A percentile compares a stretch with the other conserved stretches of the same genome.
These are phyloP conservation scores for Penicillium hesseltinei DNA, from an alignment of 2,329 filamentous ascomycete genomes.

Conservation along the genomic window DNA sequence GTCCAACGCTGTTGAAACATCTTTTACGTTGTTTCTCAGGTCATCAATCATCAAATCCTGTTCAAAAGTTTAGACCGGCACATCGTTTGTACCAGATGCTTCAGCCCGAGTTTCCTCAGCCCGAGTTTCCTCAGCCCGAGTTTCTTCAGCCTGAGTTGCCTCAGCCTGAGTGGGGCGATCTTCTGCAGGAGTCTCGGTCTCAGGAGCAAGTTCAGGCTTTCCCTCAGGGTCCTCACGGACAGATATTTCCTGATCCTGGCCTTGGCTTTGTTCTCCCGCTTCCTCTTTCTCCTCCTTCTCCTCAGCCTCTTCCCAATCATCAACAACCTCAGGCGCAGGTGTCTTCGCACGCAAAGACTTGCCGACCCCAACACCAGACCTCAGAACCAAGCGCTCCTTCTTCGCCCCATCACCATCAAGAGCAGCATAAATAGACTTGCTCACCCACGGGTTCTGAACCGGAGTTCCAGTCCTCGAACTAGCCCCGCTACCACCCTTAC, in stretches of 20 bases:
- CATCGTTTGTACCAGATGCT: not conserved
- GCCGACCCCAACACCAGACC: conserved; percentile 35
- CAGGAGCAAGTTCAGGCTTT: not conserved
- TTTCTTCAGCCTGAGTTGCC: not conserved
- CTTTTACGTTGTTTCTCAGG: not conserved
- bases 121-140: not conserved
- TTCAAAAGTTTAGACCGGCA: not conserved
- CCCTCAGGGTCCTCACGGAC: conserved; percentile 5
- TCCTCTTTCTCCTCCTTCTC: conserved; percentile 47
- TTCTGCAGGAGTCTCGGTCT: not conserved
- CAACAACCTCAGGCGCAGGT: conserved; percentile 37
- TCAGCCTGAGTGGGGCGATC: not conserved
- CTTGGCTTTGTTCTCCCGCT: conserved; percentile 26
- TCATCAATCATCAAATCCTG: conserved; percentile 5
- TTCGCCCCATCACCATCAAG: conserved; percentile 28
- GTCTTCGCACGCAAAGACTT: conserved; percentile 28
- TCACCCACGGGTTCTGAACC: conserved; percentile 19
- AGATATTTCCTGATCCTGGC: conserved; percentile 15
- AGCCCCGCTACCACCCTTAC: conserved; percentile 23
- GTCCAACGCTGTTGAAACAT: not conserved
- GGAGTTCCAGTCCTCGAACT: conserved; percentile 26
- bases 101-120: not conserved
- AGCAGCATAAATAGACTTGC: conserved; percentile 34
- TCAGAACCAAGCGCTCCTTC: conserved; percentile 37
- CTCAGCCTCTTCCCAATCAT: conserved; percentile 49